A percentile compares a stretch with the other conserved stretches of the same genome.
phyloP scores from a whole-genome alignment of 1,284 basidiomycete species.

The Ustilago cynodontis region DNA sequence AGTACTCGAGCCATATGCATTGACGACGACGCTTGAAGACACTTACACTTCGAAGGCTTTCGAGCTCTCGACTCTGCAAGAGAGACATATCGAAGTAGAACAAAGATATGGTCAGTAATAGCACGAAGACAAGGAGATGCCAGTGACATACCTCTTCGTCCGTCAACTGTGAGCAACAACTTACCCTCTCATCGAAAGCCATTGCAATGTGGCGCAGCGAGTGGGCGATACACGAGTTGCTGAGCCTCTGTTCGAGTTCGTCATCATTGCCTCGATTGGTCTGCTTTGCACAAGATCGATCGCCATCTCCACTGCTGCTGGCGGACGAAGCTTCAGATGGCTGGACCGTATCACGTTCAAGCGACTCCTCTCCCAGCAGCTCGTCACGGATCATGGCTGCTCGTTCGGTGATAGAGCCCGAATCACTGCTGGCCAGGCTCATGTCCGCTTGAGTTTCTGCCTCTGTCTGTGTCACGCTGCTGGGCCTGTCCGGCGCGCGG shows the following conservation, averaged over 20 bases:
- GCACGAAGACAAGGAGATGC: background rate
- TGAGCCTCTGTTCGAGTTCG: constrained; percentile 21
- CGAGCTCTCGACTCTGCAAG: constrained; percentile 37
- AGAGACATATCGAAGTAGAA: background rate
- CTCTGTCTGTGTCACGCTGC: background rate
- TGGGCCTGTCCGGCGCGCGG: background rate
- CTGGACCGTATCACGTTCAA: constrained; percentile 12
- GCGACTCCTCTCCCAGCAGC: constrained; percentile 24
- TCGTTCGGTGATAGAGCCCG: constrained; percentile 27
- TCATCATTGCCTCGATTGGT: background rate
- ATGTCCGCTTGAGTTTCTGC: background rate
- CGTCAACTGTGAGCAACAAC: background rate
- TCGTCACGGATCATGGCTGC: constrained; percentile 39
- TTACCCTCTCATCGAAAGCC: constrained; percentile 47
- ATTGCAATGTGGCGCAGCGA: constrained; percentile 40
- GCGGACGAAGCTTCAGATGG: constrained; percentile 12
- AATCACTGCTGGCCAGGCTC: constrained; percentile 12
- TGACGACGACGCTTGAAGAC: background rate
- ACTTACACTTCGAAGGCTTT: constrained; percentile 31
- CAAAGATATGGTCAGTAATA: background rate
- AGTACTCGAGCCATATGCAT: background rate
- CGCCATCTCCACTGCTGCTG: background rate
- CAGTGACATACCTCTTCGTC: background rate
- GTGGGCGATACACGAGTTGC: constrained; percentile 24
- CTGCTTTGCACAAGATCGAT: background rate